Conservation (phyloP, 352 stramenopile species). For the Phytopythium ostracodes region DNA sequence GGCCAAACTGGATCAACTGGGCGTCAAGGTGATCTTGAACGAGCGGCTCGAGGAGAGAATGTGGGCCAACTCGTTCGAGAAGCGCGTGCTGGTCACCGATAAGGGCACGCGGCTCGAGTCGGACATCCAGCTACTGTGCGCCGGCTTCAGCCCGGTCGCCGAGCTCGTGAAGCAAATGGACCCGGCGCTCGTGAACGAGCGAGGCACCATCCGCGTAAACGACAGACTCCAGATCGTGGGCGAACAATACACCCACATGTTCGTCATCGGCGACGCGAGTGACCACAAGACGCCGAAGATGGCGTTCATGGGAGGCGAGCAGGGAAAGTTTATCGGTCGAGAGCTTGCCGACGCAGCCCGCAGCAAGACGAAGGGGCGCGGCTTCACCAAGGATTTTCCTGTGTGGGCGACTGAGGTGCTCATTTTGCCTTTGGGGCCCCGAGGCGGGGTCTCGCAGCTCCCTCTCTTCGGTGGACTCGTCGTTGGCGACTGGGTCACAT, state of each 20-base stretch:
- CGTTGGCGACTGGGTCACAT: constrained; percentile 43
- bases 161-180: constrained; percentile 39
- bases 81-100: constrained; percentile 29
- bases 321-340: constrained; percentile 35
- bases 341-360: constrained; percentile 25
- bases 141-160: constrained; percentile 16
- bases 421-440: constrained; percentile 41
- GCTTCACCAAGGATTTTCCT: constrained; percentile 25
- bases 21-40: constrained; percentile 47
- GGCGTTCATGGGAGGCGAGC: constrained; percentile 30
- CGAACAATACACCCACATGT: constrained; percentile 41
- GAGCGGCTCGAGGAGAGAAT: constrained; percentile 45
- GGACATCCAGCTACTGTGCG: constrained; percentile 53
- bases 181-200: constrained; percentile 28
- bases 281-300: constrained; percentile 46
- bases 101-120: constrained; percentile 39
- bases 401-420: constrained; percentile 13
- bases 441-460: constrained; percentile 47
- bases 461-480: constrained; percentile 46
- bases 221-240: constrained; percentile 40
- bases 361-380: constrained; percentile 15
- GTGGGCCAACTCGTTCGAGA: constrained; percentile 23
- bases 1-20: constrained; percentile 26
- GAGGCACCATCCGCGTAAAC: constrained; percentile 46
- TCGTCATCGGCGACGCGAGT: constrained; percentile 51